Conservation (phyloP, 2,329 filamentous ascomycete genomes). For the Allantophomopsis lycopodina region DNA sequence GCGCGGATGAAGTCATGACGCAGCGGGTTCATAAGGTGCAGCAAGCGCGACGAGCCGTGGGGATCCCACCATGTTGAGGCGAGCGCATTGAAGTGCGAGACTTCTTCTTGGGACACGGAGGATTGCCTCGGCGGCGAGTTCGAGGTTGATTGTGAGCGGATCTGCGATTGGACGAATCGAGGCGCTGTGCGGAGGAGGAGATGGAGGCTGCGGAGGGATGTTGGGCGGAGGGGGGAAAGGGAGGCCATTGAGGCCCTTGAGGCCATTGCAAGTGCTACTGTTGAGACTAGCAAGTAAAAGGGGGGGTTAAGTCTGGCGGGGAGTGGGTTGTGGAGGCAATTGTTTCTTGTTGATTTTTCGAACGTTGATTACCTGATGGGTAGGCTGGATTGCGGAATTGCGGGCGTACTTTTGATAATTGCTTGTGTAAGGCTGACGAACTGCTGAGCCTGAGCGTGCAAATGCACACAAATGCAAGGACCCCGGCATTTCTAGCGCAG, state of each 20-base stretch:
- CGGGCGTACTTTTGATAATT: neutral
- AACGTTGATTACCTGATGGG: neutral
- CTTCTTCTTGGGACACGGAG: constrained; percentile 77
- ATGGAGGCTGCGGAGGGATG: constrained; percentile 15
- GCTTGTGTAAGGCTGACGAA: neutral
- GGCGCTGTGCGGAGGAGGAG: constrained; percentile 17
- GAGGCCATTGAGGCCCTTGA: neutral
- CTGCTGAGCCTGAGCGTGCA: too few species aligned
- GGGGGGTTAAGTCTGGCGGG: neutral
- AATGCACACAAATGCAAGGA: too few species aligned
- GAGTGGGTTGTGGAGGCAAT: neutral
- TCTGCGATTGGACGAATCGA: constrained; percentile 15
- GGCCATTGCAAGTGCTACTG: too few species aligned
- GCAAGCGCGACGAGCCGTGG: constrained; percentile 76
- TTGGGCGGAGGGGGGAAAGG: constrained; percentile 3
- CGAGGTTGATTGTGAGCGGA: constrained; percentile 3
- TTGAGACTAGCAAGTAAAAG: neutral
- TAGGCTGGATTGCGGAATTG: neutral
- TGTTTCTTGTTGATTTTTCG: neutral
- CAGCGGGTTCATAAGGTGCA: constrained; percentile 96
- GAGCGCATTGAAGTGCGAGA: constrained; percentile 88
- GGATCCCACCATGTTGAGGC: constrained; percentile 97
- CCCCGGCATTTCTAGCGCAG: too few species aligned
- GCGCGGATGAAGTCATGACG: constrained; percentile 80
- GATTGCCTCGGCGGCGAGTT: constrained; percentile 22